Evolutionary conservation across 2,329 filamentous ascomycete genomes (phyloP).

Genomic region (Magnaporthales sp.): DNA sequence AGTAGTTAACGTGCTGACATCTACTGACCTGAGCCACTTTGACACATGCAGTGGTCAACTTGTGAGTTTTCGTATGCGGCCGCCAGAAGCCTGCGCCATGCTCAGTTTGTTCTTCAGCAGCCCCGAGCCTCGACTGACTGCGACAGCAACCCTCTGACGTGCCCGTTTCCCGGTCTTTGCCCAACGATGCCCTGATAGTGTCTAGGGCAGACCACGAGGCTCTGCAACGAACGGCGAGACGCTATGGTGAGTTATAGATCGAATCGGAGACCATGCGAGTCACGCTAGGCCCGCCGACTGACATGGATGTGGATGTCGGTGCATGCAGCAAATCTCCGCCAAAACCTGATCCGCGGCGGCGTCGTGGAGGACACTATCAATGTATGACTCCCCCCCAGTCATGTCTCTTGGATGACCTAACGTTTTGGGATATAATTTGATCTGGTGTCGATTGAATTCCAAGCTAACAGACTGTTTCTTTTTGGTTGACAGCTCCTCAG

Average conservation of each 20-base stretch:
- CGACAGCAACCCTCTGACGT: constrained; percentile 2
- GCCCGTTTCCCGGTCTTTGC: constrained; percentile 1
- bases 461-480: not conserved
- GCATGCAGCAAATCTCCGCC: constrained; percentile 30
- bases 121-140: not conserved
- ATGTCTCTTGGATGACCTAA: not conserved
- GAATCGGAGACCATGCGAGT: not conserved
- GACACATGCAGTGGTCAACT: constrained; percentile 3
- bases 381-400: constrained; percentile 23
- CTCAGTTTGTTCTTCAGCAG: not conserved
- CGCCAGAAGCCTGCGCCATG: not conserved
- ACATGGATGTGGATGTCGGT: not conserved
- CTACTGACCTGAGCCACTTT: not conserved
- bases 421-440: not conserved
- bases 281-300: constrained; percentile 1
- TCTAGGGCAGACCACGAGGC: constrained; percentile 51
- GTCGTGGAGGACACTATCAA: constrained; percentile 36
- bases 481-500: constrained; percentile 14
- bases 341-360: constrained; percentile 41
- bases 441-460: not conserved
- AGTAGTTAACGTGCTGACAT: not conserved
- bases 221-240: constrained; percentile 40
- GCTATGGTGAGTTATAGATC: constrained; percentile 42
- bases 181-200: constrained; percentile 40
- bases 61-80: not conserved